Evolutionary conservation across 345 rosid species (phyloP).

Genomic region (Atalantia buxifolia): DNA sequence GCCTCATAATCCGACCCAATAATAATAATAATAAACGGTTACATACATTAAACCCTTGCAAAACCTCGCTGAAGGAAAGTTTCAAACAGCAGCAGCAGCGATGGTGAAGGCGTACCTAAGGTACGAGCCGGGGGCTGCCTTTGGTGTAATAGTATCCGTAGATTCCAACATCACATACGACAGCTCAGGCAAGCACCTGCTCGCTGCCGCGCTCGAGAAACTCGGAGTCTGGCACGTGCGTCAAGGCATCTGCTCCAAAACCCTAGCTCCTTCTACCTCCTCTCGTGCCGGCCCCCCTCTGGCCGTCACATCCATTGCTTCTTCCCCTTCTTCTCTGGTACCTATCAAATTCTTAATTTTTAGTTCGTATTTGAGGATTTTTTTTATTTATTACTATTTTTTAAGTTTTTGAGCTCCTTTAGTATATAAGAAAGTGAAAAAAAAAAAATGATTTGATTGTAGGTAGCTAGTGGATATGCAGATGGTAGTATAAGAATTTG

Average conservation of each 20-base stretch:
- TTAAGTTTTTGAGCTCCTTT: neutral
- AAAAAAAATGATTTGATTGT: slow-evolving; percentile 3
- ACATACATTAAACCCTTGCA: slow-evolving; percentile 7
- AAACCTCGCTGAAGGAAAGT: slow-evolving; percentile 7
- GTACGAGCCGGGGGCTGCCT: slow-evolving; percentile 63
- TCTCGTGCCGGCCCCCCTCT: slow-evolving; percentile 46
- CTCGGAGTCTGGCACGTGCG: slow-evolving; percentile 93
- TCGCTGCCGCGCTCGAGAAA: slow-evolving; percentile 83
- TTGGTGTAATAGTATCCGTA: slow-evolving; percentile 62
- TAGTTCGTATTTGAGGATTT: too few species aligned
- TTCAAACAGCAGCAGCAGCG: slow-evolving; percentile 5
- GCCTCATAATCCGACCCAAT: too few species aligned
- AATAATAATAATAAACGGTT: too few species aligned
- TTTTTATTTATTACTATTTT: neutral
- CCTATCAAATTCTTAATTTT: too few species aligned
- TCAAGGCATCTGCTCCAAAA: slow-evolving; percentile 71
- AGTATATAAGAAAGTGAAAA: neutral
- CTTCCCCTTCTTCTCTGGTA: slow-evolving; percentile 64
- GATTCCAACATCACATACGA: slow-evolving; percentile 69
- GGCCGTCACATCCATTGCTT: slow-evolving; percentile 57
- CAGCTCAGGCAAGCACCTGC: slow-evolving; percentile 59
- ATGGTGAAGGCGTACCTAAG: slow-evolving; percentile 79
- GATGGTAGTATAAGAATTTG: slow-evolving; percentile 91
- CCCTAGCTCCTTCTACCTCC: slow-evolving; percentile 56
- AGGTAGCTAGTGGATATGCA: slow-evolving; percentile 67